Percentiles rank a stretch among this genome's conserved stretches.
Evolutionary conservation across 257 asterid genomes (phyloP).

Genomic region (Agastache rugosa): DNA sequence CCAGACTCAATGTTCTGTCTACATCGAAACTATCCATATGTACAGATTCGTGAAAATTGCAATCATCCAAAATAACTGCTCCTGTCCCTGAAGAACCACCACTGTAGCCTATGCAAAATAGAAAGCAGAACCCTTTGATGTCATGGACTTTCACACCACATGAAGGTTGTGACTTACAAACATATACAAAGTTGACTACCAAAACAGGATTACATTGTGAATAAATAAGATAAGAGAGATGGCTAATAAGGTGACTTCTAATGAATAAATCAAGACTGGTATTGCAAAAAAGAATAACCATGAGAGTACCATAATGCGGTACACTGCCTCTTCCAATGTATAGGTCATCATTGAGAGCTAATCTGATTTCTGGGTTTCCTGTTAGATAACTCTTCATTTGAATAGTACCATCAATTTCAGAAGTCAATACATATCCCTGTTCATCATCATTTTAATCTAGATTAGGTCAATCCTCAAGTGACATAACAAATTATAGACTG

Average conservation of each 20-base stretch:
- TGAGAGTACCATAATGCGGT: constrained; percentile 68
- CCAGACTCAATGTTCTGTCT: constrained; percentile 90
- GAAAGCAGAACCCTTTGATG: constrained; percentile 5
- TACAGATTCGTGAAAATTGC: constrained; percentile 99
- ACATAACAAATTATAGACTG: constrained; percentile 12
- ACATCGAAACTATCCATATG: constrained; percentile 94
- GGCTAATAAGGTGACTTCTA: not conserved
- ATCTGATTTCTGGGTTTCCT: constrained; percentile 96
- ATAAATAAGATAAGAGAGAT: constrained; percentile 5
- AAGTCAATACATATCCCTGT: constrained; percentile 92
- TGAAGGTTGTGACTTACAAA: constrained; percentile 15
- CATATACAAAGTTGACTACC: constrained; percentile 10
- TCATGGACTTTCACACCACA: constrained; percentile 33
- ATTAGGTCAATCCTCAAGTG: constrained; percentile 17
- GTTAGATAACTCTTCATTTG: constrained; percentile 99
- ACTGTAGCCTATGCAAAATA: constrained; percentile 64
- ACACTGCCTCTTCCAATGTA: constrained; percentile 79
- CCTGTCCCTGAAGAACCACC: constrained; percentile 94
- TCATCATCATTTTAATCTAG: constrained; percentile 29
- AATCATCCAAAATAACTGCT: constrained; percentile 90
- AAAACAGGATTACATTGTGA: constrained; percentile 1
- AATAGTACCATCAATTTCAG: constrained; percentile 98
- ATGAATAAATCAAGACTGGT: constrained; percentile 3
- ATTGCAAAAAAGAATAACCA: constrained; percentile 35
- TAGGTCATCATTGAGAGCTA: constrained; percentile 95